Conservation (phyloP, 2,329 filamentous ascomycete species). For the Neopestalotiopsis sp. region DNA sequence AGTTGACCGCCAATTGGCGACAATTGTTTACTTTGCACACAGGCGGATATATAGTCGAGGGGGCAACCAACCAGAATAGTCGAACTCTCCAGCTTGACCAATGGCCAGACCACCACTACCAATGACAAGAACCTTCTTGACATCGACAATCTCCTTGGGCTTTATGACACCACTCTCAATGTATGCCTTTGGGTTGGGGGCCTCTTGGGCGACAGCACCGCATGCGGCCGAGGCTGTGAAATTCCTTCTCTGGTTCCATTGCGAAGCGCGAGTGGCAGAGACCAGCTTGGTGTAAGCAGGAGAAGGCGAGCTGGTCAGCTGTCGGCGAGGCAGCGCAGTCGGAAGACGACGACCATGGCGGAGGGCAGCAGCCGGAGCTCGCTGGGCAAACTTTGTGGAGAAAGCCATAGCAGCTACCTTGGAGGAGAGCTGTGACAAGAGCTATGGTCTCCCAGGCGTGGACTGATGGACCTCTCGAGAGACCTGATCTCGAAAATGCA, state of each 20-base stretch:
- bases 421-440: conserved; percentile 17
- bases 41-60: background rate
- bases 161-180: conserved; percentile 87
- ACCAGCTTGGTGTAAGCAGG: conserved; percentile 40
- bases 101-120: conserved; percentile 94
- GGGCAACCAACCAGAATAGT: conserved; percentile 84
- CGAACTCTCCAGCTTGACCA: conserved; percentile 97
- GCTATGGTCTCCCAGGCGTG: conserved; percentile 25
- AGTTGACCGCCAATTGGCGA: conserved; percentile 24
- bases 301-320: conserved; percentile 45
- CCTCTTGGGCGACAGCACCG: conserved; percentile 63
- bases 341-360: conserved; percentile 59
- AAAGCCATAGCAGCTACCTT: conserved; percentile 32
- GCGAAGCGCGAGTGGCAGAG: conserved; percentile 41
- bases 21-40: conserved; percentile 15
- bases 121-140: conserved; percentile 97
- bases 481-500: conserved; percentile 32
- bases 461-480: conserved; percentile 30
- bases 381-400: conserved; percentile 53
- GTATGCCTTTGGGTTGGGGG: conserved; percentile 85
- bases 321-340: conserved; percentile 47
- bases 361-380: conserved; percentile 63
- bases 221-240: conserved; percentile 53
- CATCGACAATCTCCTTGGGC: conserved; percentile 78
- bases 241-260: conserved; percentile 50